Base-by-base conservation (phyloP, 1,139 yeast species). In the Saccharomyces uvarum region DNA sequence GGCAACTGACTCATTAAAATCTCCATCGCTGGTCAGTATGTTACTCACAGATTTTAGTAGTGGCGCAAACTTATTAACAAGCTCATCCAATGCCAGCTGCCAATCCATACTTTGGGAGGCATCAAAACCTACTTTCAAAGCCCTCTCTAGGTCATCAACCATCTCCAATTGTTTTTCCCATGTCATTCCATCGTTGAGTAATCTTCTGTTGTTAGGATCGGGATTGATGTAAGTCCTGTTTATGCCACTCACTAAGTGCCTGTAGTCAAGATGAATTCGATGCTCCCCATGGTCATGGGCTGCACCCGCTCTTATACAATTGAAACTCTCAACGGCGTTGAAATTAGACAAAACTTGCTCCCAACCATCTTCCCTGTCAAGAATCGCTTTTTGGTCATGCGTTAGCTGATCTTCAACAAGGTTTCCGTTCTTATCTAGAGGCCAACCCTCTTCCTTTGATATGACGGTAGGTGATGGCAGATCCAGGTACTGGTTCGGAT, bases 21-120 rank as follows among this genome's bases (percentile, higher is more conserved):
- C 27, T 51, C 51, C 54, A 14, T 54, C 56, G 11, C 55, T 50
- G n/a, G 54, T 53, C 53, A 66, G 63, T 0, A 77, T 70, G 6
- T 67, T 60, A 51, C 80, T 77, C 53, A 81, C 56, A 5, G 67
- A 60, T 46, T 69, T 59, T 38, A 81, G 60, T 28, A 75, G 63
- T 9, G 84, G 83, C 1, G 79, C 71, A 63, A 80, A 81, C 61
- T 81, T 81, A 33, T 67, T 67, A 3, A 73, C 75, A n/a, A 81
- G 75, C 33, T 68, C 72, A 48, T 73, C 74, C 0, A 82, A 75
- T 5, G 76, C 69, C 11, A 65, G 56, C 60, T 77, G 82, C 86
- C 86, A 82, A 60, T 81, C 69, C 0, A 79, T 80, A 14, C 78
- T 74, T 2, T 60, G 53, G 49, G 61, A 65, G 2, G 80, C 77